These are phyloP conservation scores for Suillus plorans DNA, from an alignment of 768 basidiomycete genomes.

Conservation along the genomic window DNA sequence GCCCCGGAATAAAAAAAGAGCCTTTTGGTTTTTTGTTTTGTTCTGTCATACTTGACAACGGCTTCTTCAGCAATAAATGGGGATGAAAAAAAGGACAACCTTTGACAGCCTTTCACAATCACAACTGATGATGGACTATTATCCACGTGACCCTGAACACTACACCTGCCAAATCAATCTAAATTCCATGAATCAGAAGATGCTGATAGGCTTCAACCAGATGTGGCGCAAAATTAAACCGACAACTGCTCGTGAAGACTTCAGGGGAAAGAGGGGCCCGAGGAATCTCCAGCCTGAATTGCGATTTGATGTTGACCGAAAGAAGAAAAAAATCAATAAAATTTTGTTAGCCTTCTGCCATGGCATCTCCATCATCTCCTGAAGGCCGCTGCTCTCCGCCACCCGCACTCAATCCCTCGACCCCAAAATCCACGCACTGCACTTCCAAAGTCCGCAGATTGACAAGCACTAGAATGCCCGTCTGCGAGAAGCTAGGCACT, in stretches of 20 bases:
- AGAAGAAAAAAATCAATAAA: slow-evolving; percentile 1
- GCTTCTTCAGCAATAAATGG: slow-evolving; percentile 1
- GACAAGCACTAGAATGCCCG: slow-evolving; percentile 76
- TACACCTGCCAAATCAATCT: slow-evolving; percentile 2
- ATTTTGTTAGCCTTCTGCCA: slow-evolving; percentile 25
- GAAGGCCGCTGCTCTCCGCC: slow-evolving; percentile 12
- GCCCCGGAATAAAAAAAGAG: not conserved
- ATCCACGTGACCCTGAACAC: slow-evolving; percentile 6
- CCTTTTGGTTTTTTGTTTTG: not conserved
- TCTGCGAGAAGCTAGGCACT: slow-evolving; percentile 77
- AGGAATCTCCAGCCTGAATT: slow-evolving; percentile 1
- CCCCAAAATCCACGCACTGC: slow-evolving; percentile 56
- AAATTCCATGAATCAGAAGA: not conserved
- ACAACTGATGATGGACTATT: not conserved
- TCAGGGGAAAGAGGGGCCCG: not conserved
- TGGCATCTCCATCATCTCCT: slow-evolving; percentile 14
- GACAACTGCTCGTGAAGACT: not conserved
- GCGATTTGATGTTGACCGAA: not conserved
- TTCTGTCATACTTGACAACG: slow-evolving; percentile 1
- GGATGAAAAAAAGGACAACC: slow-evolving; percentile 4
- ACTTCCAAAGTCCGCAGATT: slow-evolving; percentile 78
- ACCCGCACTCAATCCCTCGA: slow-evolving; percentile 34
- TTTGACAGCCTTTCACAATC: slow-evolving; percentile 7
- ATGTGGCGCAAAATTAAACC: slow-evolving; percentile 1
- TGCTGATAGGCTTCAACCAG: slow-evolving; percentile 4